Conservation (phyloP, 768 basidiomycete genomes). For the Boletus vermiculosoides region DNA sequence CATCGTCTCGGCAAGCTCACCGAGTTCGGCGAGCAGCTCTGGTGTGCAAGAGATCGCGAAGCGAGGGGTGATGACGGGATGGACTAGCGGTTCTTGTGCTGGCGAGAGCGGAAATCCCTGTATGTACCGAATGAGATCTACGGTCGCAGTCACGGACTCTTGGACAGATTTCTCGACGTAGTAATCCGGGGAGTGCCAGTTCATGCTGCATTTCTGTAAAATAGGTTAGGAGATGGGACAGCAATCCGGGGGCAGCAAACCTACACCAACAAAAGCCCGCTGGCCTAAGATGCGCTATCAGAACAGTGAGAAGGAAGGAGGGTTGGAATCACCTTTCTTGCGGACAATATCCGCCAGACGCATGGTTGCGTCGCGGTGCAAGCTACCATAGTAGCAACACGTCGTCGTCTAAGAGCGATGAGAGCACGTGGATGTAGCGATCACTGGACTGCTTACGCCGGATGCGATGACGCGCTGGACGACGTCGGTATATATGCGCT, state of each 20-base stretch:
- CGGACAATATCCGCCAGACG: slow-evolving; percentile 74
- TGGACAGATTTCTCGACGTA: slow-evolving; percentile 66
- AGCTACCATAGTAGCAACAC: slow-evolving; percentile 84
- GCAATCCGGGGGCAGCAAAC: slow-evolving; percentile 24
- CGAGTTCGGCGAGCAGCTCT: slow-evolving; percentile 62
- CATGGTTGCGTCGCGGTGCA: slow-evolving; percentile 81
- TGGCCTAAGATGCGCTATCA: slow-evolving; percentile 51
- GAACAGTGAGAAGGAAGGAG: not conserved
- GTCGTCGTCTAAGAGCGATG: slow-evolving; percentile 70
- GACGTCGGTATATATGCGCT: slow-evolving; percentile 63
- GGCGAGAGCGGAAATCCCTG: slow-evolving; percentile 45
- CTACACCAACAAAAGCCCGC: slow-evolving; percentile 81
- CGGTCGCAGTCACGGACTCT: slow-evolving; percentile 61
- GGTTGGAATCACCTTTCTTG: slow-evolving; percentile 45
- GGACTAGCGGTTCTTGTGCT: slow-evolving; percentile 59
- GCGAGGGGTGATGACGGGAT: slow-evolving; percentile 92
- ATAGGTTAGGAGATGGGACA: slow-evolving; percentile 5
- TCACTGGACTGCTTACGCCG: slow-evolving; percentile 55
- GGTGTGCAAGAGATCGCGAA: slow-evolving; percentile 89
- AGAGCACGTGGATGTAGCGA: slow-evolving; percentile 2
- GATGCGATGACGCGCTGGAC: slow-evolving; percentile 67
- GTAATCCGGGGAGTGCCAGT: slow-evolving; percentile 66
- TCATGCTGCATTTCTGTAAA: slow-evolving; percentile 36
- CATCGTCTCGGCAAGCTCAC: slow-evolving; percentile 55
- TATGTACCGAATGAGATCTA: slow-evolving; percentile 67